Base-by-base conservation (phyloP, 2,329 filamentous ascomycete species). In the Nigrospora oryzae region DNA sequence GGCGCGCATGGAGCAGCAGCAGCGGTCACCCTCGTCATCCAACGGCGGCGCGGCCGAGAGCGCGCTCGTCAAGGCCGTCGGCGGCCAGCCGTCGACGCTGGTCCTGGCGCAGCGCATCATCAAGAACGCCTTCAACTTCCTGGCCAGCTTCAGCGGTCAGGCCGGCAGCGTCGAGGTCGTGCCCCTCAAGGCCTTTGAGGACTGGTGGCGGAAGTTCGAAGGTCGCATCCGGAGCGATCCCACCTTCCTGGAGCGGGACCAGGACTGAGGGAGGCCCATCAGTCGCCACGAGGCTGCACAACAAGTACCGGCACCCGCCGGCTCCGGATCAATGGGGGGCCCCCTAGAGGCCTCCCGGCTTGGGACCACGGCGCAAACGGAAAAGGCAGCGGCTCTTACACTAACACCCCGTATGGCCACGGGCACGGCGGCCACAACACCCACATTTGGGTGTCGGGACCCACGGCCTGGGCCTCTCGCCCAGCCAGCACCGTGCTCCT, bases 161-260 rank as follows among this genome's bases (percentile, higher is more conserved):
- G 71, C 70, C 23, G 75, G 71, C 2, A 85, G 85, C 0, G 78
- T 85, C 38, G 91, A 97, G 62, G 85, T 94, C 12, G 87, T 98
- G 19, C 90, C 93, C n/a, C 67, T 98, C 51, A 93, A 87, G 67
- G 88, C 86, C 5, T 98, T 98, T 63, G 85, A 94, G 67, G 89
- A 95, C 47, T 98, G 94, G 93, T 98, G 94, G 93, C 77, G 74
- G 49, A 97, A 96, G 66, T 98, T 98, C 67, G 91, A 98, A 70
- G 79, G 80, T 49, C 84, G 83, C 59, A 77, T 98, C 35, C 84
- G 90, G 56, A 75, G 79, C 51, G 93, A 98, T 67, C 91, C 93
- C 0, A 79, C 80, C 7, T 98, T 98, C 62, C 69, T 98, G 53
- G 90, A 97, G 66, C 79, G 83, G 56, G 79, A 74, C 45, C 77